These are phyloP conservation scores for Fragosphaeria purpurea DNA, from an alignment of 2,329 filamentous ascomycete species.

Conservation along the genomic window DNA sequence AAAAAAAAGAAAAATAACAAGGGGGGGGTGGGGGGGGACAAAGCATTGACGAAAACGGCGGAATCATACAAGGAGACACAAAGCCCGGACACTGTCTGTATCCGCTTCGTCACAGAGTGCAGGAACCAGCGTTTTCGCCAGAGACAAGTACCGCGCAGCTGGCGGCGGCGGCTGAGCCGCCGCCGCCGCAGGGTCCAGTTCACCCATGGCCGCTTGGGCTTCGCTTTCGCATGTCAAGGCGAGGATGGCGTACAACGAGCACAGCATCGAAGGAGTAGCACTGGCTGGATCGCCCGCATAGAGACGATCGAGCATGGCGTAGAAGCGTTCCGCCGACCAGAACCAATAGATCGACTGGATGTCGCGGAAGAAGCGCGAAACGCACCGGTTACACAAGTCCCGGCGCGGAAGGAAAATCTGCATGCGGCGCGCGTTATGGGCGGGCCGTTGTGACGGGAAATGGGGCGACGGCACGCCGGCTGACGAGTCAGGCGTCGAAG, in stretches of 20 bases:
- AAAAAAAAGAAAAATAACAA: not conserved
- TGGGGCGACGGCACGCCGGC: constrained; percentile 1
- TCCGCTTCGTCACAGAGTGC: constrained; percentile 18
- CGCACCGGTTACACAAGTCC: constrained; percentile 18
- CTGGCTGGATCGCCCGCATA: constrained; percentile 17
- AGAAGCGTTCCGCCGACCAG: constrained; percentile 18
- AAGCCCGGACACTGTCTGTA: constrained; percentile 17
- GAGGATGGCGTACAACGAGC: constrained; percentile 18
- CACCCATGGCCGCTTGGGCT: constrained; percentile 4
- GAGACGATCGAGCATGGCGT: constrained; percentile 16
- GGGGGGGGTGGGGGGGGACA: not conserved
- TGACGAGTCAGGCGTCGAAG: constrained; percentile 10
- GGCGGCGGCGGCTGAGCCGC: constrained; percentile 5
- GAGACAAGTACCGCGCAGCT: constrained; percentile 14
- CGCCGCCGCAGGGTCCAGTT: not conserved
- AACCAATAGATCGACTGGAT: constrained; percentile 21
- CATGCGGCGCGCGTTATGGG: not conserved
- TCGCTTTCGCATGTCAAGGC: constrained; percentile 19
- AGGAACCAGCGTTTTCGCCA: constrained; percentile 17
- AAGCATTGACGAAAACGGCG: not conserved
- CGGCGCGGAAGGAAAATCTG: constrained; percentile 18
- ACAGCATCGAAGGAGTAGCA: constrained; percentile 17
- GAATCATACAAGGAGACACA: constrained; percentile 14
- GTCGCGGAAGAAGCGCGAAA: constrained; percentile 19
- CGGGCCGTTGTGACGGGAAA: not conserved